Percentiles rank a stretch among this genome's conserved stretches.
Evolutionary conservation across 2,329 filamentous ascomycete species (phyloP).

Genomic region (Juglanconis juglandina): DNA sequence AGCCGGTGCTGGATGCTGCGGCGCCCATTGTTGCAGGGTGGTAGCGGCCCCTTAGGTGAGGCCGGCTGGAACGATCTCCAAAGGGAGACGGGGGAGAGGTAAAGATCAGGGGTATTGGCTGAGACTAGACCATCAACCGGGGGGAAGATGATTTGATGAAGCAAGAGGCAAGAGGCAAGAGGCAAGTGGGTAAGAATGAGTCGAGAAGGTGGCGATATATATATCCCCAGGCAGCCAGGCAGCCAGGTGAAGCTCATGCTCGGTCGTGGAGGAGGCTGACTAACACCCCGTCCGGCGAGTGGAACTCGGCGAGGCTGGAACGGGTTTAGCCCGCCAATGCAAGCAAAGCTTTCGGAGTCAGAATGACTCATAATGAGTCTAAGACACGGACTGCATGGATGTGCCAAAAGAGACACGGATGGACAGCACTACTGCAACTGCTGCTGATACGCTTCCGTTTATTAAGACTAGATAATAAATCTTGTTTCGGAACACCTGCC

Average conservation of each 20-base stretch:
- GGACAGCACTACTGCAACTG: too few species aligned
- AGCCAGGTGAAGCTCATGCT: not conserved
- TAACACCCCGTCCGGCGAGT: not conserved
- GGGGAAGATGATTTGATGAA: not conserved
- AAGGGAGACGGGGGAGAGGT: not conserved
- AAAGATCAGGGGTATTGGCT: not conserved
- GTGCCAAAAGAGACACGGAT: not conserved
- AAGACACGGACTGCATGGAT: not conserved
- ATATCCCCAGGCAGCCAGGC: not conserved
- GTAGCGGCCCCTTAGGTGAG: conserved; percentile 27
- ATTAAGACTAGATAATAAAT: too few species aligned
- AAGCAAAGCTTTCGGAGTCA: not conserved
- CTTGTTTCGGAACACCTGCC: too few species aligned
- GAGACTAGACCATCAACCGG: not conserved
- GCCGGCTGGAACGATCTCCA: conserved; percentile 20
- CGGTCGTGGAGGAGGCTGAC: not conserved
- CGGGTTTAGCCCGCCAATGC: not conserved
- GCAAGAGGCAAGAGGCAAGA: not conserved
- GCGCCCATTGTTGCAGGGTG: conserved; percentile 29
- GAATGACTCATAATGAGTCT: not conserved
- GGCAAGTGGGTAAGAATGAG: not conserved
- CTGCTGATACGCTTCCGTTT: not conserved
- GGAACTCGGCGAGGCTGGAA: not conserved
- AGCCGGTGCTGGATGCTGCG: conserved; percentile 21
- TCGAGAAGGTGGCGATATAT: not conserved